Evolutionary conservation across 148 eudicot genomes (phyloP), one percentile per base, ranked within the genome.

Genomic region (Camellia granthamiana): DNA sequence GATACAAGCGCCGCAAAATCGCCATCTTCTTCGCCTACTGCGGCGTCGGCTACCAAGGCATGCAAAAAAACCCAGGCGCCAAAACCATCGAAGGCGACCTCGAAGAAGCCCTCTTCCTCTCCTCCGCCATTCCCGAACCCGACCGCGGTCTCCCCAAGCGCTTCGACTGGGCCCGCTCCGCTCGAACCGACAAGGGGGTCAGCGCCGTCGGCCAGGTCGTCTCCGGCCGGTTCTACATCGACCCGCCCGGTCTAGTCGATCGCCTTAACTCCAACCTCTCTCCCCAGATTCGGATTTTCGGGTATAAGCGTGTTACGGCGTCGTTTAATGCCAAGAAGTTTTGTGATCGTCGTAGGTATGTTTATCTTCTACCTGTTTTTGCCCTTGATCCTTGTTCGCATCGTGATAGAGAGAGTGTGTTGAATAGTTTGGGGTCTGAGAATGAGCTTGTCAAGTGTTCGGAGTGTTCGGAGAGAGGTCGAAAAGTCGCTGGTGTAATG

Each of bases 1-100:
- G 87, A 0, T 92, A 88, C 87, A 93, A 93, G 69, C 97, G 97
- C 79, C 94, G 97, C 43, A 95, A 93, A 69, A 81, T 95, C 6
- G 99, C 99, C 8, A 91, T 95, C 3, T 89, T 93, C 82, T 92
- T 95, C 83, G 99, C 93, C 18, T 95, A 93, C 84, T 92, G 97
- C 80, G 97, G 98, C 84, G 95, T 90, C 0, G 97, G 98, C 15
- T 96, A 96, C 88, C 95, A 93, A 71, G 99, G 99, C 0, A 96
- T 96, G 98, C 97, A 96, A 49, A 96, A 90, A 42, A 96, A 96
- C 81, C 98, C 98, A 5, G 98, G 98, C 7, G 99, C 99, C 55
- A 96, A 96, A 83, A 96, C 99, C 69, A 96, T 96, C 64, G 99
- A 96, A 81, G 95, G 90, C 41, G 99, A 95, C 78, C 88, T 95